phyloP scores from a whole-genome alignment of 768 basidiomycete genomes.

The Gelatoporia subvermispora region DNA sequence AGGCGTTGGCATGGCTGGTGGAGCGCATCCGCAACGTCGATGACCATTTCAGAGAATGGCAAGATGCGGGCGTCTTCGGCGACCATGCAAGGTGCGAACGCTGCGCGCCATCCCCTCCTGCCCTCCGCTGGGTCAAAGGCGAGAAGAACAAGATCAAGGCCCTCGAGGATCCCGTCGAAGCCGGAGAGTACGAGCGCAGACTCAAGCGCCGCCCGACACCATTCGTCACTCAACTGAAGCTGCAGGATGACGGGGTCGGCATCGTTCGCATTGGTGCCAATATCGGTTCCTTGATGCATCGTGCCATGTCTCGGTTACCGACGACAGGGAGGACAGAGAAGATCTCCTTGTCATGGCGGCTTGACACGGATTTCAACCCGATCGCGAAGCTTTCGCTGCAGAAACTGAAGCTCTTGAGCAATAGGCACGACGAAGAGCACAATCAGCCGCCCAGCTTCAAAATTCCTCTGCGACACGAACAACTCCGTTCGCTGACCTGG shows the following conservation, averaged over 20 bases:
- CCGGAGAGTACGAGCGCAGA: constrained; percentile 84
- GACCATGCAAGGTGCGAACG: constrained; percentile 57
- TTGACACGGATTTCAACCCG: constrained; percentile 75
- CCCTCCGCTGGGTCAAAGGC: constrained; percentile 66
- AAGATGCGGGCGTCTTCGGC: constrained; percentile 40
- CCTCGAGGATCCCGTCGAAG: constrained; percentile 80
- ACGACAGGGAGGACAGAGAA: constrained; percentile 37
- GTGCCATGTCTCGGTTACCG: constrained; percentile 78
- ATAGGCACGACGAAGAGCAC: constrained; percentile 66
- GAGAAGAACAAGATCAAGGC: constrained; percentile 58
- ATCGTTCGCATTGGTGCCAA: constrained; percentile 84
- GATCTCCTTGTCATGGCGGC: constrained; percentile 66
- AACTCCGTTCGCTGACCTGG: constrained; percentile 88
- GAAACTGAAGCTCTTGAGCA: constrained; percentile 70
- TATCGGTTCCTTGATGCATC: constrained; percentile 80
- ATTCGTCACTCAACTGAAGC: constrained; percentile 79
- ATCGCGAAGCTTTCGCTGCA: constrained; percentile 52
- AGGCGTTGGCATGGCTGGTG: constrained; percentile 79
- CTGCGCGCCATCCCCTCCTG: constrained; percentile 77
- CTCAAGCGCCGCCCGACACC: constrained; percentile 83
- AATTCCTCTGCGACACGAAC: constrained; percentile 72
- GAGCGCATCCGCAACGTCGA: constrained; percentile 78
- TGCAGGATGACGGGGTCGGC: constrained; percentile 58
- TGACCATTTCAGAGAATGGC: constrained; percentile 65
- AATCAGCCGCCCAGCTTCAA: constrained; percentile 77